Evolutionary conservation across 257 asterid species (phyloP).

Genomic region (Solanum lycopersicoides): DNA sequence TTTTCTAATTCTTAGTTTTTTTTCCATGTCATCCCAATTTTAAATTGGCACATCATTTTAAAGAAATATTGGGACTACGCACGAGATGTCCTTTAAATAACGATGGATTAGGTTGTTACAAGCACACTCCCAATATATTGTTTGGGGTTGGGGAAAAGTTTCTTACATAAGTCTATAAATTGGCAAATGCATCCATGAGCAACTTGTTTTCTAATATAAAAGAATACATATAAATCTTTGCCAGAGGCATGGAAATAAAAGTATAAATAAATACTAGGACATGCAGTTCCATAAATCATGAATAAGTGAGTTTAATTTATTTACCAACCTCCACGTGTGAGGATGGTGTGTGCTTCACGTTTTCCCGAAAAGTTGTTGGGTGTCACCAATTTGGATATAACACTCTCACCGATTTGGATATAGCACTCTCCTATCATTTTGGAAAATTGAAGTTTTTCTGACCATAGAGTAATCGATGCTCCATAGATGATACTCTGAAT

Average conservation of each 20-base stretch:
- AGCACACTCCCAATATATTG: background rate
- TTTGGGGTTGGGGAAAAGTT: background rate
- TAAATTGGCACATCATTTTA: no score
- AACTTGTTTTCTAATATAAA: no score
- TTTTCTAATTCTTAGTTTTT: no score
- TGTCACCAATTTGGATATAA: slow-evolving; percentile 40
- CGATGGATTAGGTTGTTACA: background rate
- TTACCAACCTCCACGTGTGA: background rate
- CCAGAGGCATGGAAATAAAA: no score
- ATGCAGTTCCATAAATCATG: slow-evolving; percentile 13
- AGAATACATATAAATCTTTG: no score
- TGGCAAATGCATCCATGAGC: no score
- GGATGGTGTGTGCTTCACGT: slow-evolving; percentile 76
- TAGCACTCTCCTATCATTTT: slow-evolving; percentile 39
- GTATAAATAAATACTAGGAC: no score
- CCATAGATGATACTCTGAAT: no score
- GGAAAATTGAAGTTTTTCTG: slow-evolving; percentile 52
- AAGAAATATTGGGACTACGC: background rate
- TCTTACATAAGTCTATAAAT: no score
- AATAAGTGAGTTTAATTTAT: slow-evolving; percentile 32
- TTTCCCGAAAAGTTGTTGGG: slow-evolving; percentile 43
- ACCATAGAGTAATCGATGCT: no score
- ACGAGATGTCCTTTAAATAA: background rate
- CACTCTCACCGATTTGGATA: slow-evolving; percentile 56
- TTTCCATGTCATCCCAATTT: no score